Base-by-base conservation (phyloP, 495 filamentous ascomycete species). In the Sabuloglossum arenarium region DNA sequence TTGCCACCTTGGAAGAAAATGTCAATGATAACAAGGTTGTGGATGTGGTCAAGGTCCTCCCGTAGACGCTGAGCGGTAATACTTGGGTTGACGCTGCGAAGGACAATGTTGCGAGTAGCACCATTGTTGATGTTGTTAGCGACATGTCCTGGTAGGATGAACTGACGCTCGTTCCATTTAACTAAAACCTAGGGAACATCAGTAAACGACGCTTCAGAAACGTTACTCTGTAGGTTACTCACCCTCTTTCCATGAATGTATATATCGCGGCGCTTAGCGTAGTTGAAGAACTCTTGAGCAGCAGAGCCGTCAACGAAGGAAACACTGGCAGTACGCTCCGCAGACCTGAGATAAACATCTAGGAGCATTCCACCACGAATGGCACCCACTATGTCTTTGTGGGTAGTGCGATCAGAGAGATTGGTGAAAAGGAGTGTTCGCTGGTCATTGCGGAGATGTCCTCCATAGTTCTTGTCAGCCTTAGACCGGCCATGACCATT, bases 21-120 rank as follows among this genome's bases (percentile, higher is more conserved):
- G 56, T 76, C 76, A 63, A 89, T 74, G 14, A 94, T 73, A 29
- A 82, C 71, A 10, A 90, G 70, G 61, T 86, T 85, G 65, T 88
- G 78, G 59, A 93, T 89, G 62, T 91, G 87, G 16, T 90, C 82
- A 43, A 90, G 68, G 61, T 94, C 82, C 5, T 82, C 76, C 1
- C 84, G 78, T 46, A 94, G 77, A 4, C 70, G 62, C 3, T 71
- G 67, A 56, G 83, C 81, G 0, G 80, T 87, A 58, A 86, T 73
- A 53, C 70, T 74, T 30, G 68, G 64, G 46, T 74, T 69, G 27
- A 74, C 75, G 8, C 75, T 75, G 59, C 71, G 74, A 47, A 93
- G 72, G 34, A 87, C 67, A 24, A 94, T 65, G 61, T 89, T 89
- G 55, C 87, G 80, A 45, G 78, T 83, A n/a, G 82, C 84, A n/a